Base-by-base conservation (phyloP, 768 basidiomycete genomes). In the Boletus subparvulus region DNA sequence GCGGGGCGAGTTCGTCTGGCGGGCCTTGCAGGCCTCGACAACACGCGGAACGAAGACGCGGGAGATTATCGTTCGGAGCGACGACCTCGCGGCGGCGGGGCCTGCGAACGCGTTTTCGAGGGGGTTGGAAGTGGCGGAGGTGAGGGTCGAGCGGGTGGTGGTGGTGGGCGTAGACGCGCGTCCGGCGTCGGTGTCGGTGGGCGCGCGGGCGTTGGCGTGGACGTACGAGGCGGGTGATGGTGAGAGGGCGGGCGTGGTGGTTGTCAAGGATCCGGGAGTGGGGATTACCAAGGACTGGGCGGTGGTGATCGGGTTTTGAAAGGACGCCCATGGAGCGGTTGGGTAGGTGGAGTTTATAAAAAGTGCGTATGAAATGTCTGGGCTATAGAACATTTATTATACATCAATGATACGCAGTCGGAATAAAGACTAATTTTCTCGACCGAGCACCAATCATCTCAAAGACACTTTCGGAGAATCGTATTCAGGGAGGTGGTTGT, bases 1-100 rank as follows among this genome's bases (percentile, higher is more conserved):
- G 55, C 68, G 80, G 7, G 97, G 97, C 32, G 79, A 93, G 56
- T 83, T 91, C 68, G 78, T 97, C 56, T 95, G 92, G 92, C 85
- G 92, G 53, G 76, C 79, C 57, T 92, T 95, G 66, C 65, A 65
- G 26, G 86, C 92, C 26, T 80, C 78, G 68, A 72, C 79, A 69
- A 70, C 71, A 64, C 66, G 33, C 1, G 21, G 32, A 4, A 47
- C 56, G 40, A 58, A 39, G 36, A 16, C 12, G 76, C 73, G 67
- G 45, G 79, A 73, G 50, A 69, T 86, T 45, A 76, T 77, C 33
- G 65, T 78, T 47, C 67, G 64, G 46, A 90, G 83, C 67, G 69
- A 55, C 9, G 84, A 92, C 67, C 72, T 87, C 19, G 87, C 78
- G 0, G 83, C 83, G 2, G 82, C 83, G 13, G 81, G 83, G 57